Evolutionary conservation across 176 grass and related monocot species (phyloP), one percentile per base, ranked within the genome.

Genomic region (Guadua angustifolia): DNA sequence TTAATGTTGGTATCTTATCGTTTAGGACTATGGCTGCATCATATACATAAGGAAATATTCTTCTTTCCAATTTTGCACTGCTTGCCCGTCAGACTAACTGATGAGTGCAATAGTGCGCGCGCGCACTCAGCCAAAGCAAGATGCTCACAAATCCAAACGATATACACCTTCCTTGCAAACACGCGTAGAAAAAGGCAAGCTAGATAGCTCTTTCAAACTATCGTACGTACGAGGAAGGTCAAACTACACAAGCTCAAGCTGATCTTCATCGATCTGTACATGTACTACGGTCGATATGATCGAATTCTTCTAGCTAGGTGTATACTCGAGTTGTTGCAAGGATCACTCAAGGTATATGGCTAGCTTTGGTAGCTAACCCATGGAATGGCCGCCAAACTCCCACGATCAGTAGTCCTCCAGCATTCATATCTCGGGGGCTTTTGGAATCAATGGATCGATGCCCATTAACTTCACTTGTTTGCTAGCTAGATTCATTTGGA

Each of bases 91-190:
- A 9, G 9, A 17, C 6, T 1, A 38, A 56, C 10, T 38, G 33
- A 53, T 10, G 29, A 9, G 13, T 9, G 38, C 66, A 22, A 44
- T n/a, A 44, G 35, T 75, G 51, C 51, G 44, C 5, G 9, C 9
- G 7, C 0, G 7, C 16, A 50, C 60, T 63, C 16, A 1, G 51
- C 10, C 38, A 22, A 56, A 57, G 51, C 15, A 33, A 82, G 52
- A 60, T 71, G 67, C 79, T 45, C 38, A 26, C 67, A 72, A 9
- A 47, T 60, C 67, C 25, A 40, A 81, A 35, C 32, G 44, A 36
- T 32, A 36, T 59, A 14, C 51, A 42, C 78, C 16, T 43, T 33
- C 36, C 14, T 7, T 19, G 17, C 32, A 71, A 71, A 82, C 13
- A 70, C 21, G 39, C 36, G 13, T 61, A 17, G 12, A 60, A 44